A percentile compares a stretch with the other conserved stretches of the same genome.
These are phyloP conservation scores for Herpetomonas samuelpessoai DNA, from an alignment of 208 protist genomes.

Conservation along the genomic window DNA sequence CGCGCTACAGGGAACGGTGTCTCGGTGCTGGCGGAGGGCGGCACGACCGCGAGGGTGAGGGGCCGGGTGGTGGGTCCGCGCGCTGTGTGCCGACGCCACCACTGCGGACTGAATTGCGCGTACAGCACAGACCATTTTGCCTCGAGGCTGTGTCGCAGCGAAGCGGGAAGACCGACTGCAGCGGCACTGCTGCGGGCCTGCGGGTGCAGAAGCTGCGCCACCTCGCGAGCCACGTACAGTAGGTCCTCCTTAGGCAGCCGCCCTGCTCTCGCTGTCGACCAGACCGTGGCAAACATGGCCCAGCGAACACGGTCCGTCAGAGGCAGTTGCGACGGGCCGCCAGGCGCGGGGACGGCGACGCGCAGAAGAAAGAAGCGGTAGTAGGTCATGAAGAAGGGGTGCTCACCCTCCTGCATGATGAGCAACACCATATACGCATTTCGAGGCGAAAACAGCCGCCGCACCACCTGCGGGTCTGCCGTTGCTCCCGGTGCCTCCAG, in stretches of 20 bases:
- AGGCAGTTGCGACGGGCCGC: slow-evolving; percentile 12
- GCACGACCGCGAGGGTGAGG: not conserved
- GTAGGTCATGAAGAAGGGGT: slow-evolving; percentile 57
- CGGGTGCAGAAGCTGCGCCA: slow-evolving; percentile 26
- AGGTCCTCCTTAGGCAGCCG: slow-evolving; percentile 18
- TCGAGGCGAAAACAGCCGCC: slow-evolving; percentile 35
- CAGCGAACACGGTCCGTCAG: slow-evolving; percentile 36
- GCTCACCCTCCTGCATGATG: slow-evolving; percentile 68
- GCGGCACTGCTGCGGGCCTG: not conserved
- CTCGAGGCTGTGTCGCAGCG: slow-evolving; percentile 27
- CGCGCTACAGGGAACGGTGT: slow-evolving; percentile 7
- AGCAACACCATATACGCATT: slow-evolving; percentile 57
- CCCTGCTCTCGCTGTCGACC: slow-evolving; percentile 20
- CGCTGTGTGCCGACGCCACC: slow-evolving; percentile 12
- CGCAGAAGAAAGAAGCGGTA: slow-evolving; percentile 43
- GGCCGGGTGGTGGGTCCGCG: not conserved
- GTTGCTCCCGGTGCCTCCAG: not conserved
- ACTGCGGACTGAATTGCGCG: slow-evolving; percentile 20
- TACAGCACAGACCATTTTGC: slow-evolving; percentile 36
- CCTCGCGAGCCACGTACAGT: slow-evolving; percentile 36
- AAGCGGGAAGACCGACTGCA: slow-evolving; percentile 5
- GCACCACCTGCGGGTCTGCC: not conserved
- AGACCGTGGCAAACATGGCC: slow-evolving; percentile 37
- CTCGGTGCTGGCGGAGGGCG: not conserved
- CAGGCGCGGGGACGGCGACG: too few species aligned